Conservation (phyloP, 345 rosid genomes). For the Eucalyptus pauciflora region DNA sequence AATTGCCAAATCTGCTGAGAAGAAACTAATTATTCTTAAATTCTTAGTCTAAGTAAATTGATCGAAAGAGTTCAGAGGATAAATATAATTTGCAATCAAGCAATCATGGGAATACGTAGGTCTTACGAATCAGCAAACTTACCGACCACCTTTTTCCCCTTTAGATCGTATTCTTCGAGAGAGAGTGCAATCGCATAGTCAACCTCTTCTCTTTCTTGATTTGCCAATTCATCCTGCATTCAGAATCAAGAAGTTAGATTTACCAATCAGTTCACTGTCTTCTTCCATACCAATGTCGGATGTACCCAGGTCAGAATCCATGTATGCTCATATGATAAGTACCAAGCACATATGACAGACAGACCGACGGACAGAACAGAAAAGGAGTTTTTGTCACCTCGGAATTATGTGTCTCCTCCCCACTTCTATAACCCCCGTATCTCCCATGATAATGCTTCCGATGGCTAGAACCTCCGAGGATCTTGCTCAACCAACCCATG, state of each 20-base stretch:
- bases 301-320: neutral
- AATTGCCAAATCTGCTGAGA: neutral
- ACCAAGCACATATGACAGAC: neutral
- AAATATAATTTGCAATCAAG: neutral
- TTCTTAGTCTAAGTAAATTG: neutral
- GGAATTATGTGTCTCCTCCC: conserved; percentile 51
- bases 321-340: neutral
- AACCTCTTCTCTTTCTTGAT: conserved; percentile 70
- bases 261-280: neutral
- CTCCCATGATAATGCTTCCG: conserved; percentile 41
- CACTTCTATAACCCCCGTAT: conserved; percentile 24
- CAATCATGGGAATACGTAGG: neutral
- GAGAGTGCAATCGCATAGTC: conserved; percentile 82
- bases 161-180: conserved; percentile 56
- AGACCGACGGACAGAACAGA: conserved; percentile 6
- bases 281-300: neutral
- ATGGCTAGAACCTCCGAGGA: conserved; percentile 57
- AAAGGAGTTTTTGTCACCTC: conserved; percentile 24
- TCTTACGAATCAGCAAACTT: neutral
- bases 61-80: neutral
- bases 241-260: neutral
- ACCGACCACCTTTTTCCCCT: conserved; percentile 82
- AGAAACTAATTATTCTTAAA: neutral
- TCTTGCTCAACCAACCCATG: conserved; percentile 87
- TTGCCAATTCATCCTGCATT: conserved; percentile 66